A percentile compares a stretch with the other conserved stretches of the same genome.
These are phyloP conservation scores for Endotrypanum monterogeii DNA, from an alignment of 208 protist genomes.

Conservation along the genomic window DNA sequence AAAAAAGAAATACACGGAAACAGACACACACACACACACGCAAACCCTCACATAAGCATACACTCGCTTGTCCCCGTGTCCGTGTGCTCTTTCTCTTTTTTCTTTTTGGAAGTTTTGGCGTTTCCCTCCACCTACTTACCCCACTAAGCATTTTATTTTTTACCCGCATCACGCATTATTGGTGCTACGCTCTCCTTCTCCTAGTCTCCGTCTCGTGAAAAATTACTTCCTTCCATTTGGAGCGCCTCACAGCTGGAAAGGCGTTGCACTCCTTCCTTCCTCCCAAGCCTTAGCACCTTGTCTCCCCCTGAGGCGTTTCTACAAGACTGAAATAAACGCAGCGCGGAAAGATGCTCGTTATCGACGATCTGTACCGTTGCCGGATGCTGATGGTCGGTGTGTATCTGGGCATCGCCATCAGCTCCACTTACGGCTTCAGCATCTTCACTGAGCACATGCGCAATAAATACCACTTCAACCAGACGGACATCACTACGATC, in stretches of 20 bases:
- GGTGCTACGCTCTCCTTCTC: conserved; percentile 1
- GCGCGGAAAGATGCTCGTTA: conserved; percentile 39
- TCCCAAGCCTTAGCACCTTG: too few relatives aligned
- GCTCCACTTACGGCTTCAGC: conserved; percentile 78
- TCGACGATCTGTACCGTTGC: conserved; percentile 72
- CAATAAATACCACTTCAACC: conserved; percentile 58
- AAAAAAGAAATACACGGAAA: not conserved
- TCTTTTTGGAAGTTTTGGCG: too few relatives aligned
- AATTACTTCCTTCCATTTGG: too few relatives aligned
- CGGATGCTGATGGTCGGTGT: conserved; percentile 77
- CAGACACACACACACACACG: not conserved
- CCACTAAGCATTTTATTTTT: conserved; percentile 13
- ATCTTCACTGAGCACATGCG: conserved; percentile 65
- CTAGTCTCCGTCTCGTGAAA: not conserved
- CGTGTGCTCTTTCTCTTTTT: too few relatives aligned
- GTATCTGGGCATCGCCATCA: conserved; percentile 63
- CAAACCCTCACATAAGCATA: too few relatives aligned
- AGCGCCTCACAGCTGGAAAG: too few relatives aligned
- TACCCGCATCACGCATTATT: too few relatives aligned
- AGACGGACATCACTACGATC: conserved; percentile 82
- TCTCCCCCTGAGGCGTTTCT: not conserved
- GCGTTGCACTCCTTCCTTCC: too few relatives aligned
- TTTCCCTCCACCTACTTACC: not conserved
- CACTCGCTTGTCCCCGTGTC: too few relatives aligned
- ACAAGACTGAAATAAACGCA: not conserved